A percentile compares a stretch with the other conserved stretches of the same genome.
Conservation (phyloP, 768 basidiomycete genomes). For the Boletus insuetus region DNA sequence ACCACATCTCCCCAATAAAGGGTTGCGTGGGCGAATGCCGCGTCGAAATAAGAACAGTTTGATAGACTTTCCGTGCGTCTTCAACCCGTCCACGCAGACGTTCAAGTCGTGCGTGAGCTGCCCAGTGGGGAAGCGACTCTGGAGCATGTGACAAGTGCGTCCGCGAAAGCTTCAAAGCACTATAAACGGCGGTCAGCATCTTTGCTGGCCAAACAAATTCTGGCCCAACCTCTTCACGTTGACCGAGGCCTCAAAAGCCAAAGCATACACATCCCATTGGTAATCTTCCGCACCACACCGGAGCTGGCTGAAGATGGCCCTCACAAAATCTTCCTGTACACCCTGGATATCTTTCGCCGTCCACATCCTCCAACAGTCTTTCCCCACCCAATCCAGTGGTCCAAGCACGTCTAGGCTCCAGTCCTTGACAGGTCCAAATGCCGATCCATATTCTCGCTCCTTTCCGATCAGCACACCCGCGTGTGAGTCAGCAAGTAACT, state of each 20-base stretch:
- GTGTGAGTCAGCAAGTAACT: conserved; percentile 53
- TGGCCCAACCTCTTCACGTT: conserved; percentile 53
- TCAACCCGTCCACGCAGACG: conserved; percentile 57
- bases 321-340: conserved; percentile 49
- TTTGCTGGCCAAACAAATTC: not conserved
- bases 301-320: conserved; percentile 59
- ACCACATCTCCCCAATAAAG: conserved; percentile 58
- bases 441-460: conserved; percentile 56
- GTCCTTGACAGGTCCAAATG: conserved; percentile 65
- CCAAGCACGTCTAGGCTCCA: conserved; percentile 58
- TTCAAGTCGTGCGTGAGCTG: conserved; percentile 74
- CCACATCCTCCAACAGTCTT: conserved; percentile 42
- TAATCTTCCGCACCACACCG: conserved; percentile 46
- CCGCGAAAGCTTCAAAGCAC: conserved; percentile 70
- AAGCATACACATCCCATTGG: conserved; percentile 62
- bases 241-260: conserved; percentile 66
- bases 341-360: conserved; percentile 45
- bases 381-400: conserved; percentile 49
- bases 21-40: conserved; percentile 34
- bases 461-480: conserved; percentile 67
- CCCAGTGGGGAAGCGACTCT: conserved; percentile 65
- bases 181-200: conserved; percentile 29
- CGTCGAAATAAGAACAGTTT: conserved; percentile 56
- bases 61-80: conserved; percentile 77
- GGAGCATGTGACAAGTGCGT: conserved; percentile 52